Evolutionary conservation across 805 yeast species (phyloP).

Genomic region (Metschnikowia bowlesiae): DNA sequence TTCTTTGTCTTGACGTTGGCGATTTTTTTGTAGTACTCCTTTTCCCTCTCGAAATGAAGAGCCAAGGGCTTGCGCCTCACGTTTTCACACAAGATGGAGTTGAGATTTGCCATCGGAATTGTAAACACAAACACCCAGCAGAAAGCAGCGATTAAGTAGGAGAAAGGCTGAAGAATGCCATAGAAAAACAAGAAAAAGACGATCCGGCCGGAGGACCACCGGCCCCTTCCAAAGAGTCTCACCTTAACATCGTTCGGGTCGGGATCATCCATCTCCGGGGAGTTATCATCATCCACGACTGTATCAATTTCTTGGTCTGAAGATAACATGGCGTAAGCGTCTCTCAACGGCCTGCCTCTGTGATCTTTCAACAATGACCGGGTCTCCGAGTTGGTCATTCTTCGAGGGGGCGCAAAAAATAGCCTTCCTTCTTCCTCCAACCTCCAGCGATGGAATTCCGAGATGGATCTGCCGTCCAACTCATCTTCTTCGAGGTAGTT

Average conservation of each 20-base stretch:
- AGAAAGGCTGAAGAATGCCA: constrained; percentile 62
- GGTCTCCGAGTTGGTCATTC: constrained; percentile 32
- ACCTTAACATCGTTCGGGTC: constrained; percentile 33
- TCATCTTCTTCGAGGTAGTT: constrained; percentile 83
- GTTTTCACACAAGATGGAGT: constrained; percentile 65
- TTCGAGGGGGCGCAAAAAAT: constrained; percentile 69
- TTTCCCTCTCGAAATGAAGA: constrained; percentile 63
- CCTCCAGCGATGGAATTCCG: constrained; percentile 88
- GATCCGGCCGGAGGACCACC: constrained; percentile 83
- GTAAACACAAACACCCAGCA: constrained; percentile 86
- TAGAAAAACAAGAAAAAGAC: constrained; percentile 71
- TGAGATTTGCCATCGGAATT: constrained; percentile 88
- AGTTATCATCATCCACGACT: constrained; percentile 17
- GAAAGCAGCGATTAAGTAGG: constrained; percentile 47
- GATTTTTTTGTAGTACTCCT: constrained; percentile 37
- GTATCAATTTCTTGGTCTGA: constrained; percentile 14
- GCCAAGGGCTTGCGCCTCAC: constrained; percentile 89
- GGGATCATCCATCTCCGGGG: constrained; percentile 13
- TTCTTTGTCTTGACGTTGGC: constrained; percentile 22
- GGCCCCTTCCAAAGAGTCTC: constrained; percentile 85
- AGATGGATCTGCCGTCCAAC: constrained; percentile 78
- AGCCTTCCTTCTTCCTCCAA: constrained; percentile 68
- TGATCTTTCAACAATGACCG: constrained; percentile 40
- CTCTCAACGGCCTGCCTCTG: constrained; percentile 37
- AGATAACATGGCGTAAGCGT: constrained; percentile 32